A percentile compares a stretch with the other conserved stretches of the same genome.
Conservation (phyloP, 129 eudicot species). For the Flaveria sonorensis region DNA sequence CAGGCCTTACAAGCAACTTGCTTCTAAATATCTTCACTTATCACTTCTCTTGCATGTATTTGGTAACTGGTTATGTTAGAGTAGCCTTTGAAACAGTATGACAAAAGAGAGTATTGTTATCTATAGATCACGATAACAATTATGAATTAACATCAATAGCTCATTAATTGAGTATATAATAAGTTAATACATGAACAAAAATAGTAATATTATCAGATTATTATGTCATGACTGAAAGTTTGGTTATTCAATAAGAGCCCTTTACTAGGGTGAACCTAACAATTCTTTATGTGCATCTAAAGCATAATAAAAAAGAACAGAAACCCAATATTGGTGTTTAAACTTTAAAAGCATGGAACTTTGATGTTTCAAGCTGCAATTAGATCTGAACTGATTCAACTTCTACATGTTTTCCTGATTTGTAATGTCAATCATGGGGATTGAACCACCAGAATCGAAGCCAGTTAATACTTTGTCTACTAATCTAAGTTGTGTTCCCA, state of each 20-base stretch:
- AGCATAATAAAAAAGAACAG: neutral
- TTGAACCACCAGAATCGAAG: neutral
- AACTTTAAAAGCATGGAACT: neutral
- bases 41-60: neutral
- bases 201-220: neutral
- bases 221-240: conserved; percentile 11
- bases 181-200: neutral
- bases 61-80: neutral
- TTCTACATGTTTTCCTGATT: neutral
- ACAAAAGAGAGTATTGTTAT: neutral
- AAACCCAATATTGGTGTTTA: neutral
- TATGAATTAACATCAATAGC: conserved; percentile 1
- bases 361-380: neutral
- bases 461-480: neutral
- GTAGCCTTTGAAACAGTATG: conserved; percentile 14
- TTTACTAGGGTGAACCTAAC: conserved; percentile 16
- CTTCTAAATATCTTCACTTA: neutral
- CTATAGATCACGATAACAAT: neutral
- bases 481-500: neutral
- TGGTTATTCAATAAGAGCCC: neutral
- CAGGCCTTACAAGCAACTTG: neutral
- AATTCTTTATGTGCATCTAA: neutral
- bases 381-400: neutral
- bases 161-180: neutral
- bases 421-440: neutral